Percentiles rank a stretch among this genome's conserved stretches.
Evolutionary conservation across 805 yeast genomes (phyloP).

Genomic region (Candida patagonica): DNA sequence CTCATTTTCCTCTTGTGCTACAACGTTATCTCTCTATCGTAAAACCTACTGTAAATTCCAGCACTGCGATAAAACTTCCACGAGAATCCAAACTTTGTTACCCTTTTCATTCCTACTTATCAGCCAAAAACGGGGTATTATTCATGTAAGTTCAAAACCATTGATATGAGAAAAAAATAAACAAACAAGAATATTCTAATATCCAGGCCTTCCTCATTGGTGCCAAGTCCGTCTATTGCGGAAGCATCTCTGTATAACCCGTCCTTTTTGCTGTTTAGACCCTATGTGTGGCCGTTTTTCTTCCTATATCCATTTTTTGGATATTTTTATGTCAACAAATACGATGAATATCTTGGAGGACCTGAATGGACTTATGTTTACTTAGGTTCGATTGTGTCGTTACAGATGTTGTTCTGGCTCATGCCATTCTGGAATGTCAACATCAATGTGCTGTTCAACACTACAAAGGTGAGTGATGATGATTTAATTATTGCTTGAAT

Average conservation of each 20-base stretch:
- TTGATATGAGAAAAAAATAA: no score
- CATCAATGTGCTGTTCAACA: conserved; percentile 62
- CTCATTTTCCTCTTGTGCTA: no score
- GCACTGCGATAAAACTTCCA: no score
- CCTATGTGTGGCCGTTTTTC: conserved; percentile 77
- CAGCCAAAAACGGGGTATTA: no score
- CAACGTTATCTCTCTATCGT: no score
- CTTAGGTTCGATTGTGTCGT: conserved; percentile 59
- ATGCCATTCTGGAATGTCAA: conserved; percentile 91
- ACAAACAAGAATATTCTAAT: no score
- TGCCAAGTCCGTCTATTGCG: conserved; percentile 62
- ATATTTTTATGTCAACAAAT: conserved; percentile 54
- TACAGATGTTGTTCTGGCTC: conserved; percentile 70
- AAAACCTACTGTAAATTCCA: no score
- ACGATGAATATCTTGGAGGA: conserved; percentile 77
- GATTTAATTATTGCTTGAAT: neutral
- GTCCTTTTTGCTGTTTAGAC: conserved; percentile 47
- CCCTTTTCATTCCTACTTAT: no score
- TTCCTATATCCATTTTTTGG: conserved; percentile 61
- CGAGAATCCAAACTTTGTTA: no score
- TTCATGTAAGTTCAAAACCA: no score
- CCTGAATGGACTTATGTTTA: conserved; percentile 94
- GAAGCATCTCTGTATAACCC: conserved; percentile 70
- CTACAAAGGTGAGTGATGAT: conserved; percentile 25
- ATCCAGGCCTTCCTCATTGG: conserved; percentile 29